These are phyloP conservation scores for Phytophthora multivora DNA, from an alignment of 352 stramenopile species.

Conservation along the genomic window DNA sequence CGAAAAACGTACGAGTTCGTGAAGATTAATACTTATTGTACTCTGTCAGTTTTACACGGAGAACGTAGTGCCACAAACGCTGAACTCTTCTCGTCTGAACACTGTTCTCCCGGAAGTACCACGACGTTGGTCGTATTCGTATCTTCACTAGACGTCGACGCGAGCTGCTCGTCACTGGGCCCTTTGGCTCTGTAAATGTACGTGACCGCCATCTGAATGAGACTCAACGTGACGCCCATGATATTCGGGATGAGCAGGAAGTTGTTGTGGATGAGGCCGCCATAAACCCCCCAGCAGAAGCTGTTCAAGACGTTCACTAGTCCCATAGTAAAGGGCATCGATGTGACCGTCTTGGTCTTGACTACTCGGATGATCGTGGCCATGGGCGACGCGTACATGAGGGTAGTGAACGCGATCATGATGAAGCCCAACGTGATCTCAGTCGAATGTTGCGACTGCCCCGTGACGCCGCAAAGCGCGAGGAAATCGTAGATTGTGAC, in stretches of 20 bases:
- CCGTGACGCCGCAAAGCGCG: conserved; percentile 22
- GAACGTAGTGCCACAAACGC: conserved; percentile 16
- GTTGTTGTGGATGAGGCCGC: conserved; percentile 17
- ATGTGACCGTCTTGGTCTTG: conserved; percentile 24
- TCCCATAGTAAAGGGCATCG: conserved; percentile 31
- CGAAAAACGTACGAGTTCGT: no score
- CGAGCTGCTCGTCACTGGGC: conserved; percentile 17
- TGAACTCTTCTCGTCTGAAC: background rate
- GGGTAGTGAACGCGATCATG: conserved; percentile 42
- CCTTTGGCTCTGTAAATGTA: conserved; percentile 42
- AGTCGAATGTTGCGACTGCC: conserved; percentile 27
- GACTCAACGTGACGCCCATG: conserved; percentile 34
- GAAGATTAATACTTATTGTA: no score
- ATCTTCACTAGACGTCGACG: conserved; percentile 3
- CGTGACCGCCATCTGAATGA: conserved; percentile 47
- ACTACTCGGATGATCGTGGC: conserved; percentile 42
- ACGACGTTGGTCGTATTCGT: conserved; percentile 1
- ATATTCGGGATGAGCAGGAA: conserved; percentile 45
- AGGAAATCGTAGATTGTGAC: conserved; percentile 40
- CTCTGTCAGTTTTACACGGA: no score
- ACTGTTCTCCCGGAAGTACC: conserved; percentile 1
- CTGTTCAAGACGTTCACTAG: conserved; percentile 28
- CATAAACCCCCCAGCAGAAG: conserved; percentile 29
- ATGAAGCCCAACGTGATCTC: conserved; percentile 44
- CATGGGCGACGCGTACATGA: conserved; percentile 65